These are phyloP conservation scores for Alternaria angustiovoidea DNA, from an alignment of 2,329 filamentous ascomycete species.

Conservation along the genomic window DNA sequence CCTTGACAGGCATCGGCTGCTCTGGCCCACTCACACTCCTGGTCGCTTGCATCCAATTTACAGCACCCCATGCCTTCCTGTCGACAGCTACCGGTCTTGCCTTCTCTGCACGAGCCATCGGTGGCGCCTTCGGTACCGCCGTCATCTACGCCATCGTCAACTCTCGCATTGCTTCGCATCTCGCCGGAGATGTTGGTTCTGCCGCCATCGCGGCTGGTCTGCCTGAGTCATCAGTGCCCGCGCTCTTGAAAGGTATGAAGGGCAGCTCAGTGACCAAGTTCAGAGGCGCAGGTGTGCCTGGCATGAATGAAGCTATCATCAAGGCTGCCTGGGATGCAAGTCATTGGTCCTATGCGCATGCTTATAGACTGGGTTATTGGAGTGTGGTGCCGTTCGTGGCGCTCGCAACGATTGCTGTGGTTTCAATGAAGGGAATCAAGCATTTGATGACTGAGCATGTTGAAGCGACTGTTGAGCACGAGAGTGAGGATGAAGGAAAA, in stretches of 20 bases:
- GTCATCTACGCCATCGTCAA: slow-evolving; percentile 44
- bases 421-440: slow-evolving; percentile 39
- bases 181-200: slow-evolving; percentile 26
- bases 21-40: slow-evolving; percentile 43
- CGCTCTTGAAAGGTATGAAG: slow-evolving; percentile 32
- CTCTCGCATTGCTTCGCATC: slow-evolving; percentile 31
- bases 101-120: slow-evolving; percentile 45
- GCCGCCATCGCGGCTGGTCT: slow-evolving; percentile 36
- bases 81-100: slow-evolving; percentile 45
- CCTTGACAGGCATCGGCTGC: slow-evolving; percentile 38
- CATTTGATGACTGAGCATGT: slow-evolving; percentile 44
- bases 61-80: slow-evolving; percentile 40
- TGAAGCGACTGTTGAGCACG: slow-evolving; percentile 42
- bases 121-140: slow-evolving; percentile 43
- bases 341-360: slow-evolving; percentile 40
- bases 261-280: slow-evolving; percentile 22
- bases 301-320: slow-evolving; percentile 28
- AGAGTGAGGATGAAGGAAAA: slow-evolving; percentile 22
- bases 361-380: slow-evolving; percentile 42
- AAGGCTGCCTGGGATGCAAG: slow-evolving; percentile 35
- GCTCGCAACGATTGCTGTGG: slow-evolving; percentile 33
- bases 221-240: slow-evolving; percentile 26
- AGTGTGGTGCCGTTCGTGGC: slow-evolving; percentile 45
- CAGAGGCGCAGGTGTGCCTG: slow-evolving; percentile 21
- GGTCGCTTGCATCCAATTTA: slow-evolving; percentile 45